A percentile compares a stretch with the other conserved stretches of the same genome.
Conservation (phyloP, 106 monocot genomes). For the Dioscorea dumetorum region DNA sequence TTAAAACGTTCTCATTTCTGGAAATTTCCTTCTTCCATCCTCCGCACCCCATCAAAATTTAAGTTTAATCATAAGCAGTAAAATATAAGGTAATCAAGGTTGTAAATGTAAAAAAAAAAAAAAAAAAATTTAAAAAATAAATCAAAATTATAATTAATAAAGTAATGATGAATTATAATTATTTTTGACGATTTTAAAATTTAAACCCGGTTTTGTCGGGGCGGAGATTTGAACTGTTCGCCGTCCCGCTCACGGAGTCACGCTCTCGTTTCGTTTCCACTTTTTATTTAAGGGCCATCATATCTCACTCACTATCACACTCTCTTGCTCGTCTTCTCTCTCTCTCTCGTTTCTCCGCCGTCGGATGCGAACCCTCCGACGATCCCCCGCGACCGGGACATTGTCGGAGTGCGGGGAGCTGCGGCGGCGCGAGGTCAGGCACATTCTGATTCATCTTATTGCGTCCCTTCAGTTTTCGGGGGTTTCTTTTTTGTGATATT, state of each 20-base stretch:
- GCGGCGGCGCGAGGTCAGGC: conserved; percentile 8
- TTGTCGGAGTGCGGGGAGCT: not conserved
- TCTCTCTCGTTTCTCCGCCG: not conserved
- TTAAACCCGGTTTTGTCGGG: not conserved
- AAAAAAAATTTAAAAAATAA: too few relatives aligned
- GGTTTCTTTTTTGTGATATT: not conserved
- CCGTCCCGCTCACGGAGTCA: conserved; percentile 3
- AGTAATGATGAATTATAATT: too few relatives aligned
- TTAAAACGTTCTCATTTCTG: too few relatives aligned
- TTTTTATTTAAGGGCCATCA: not conserved
- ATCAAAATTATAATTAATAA: too few relatives aligned
- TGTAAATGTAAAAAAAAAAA: too few relatives aligned
- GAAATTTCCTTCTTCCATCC: too few relatives aligned
- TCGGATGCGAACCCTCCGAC: conserved; percentile 1
- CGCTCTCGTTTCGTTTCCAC: not conserved
- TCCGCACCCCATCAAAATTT: too few relatives aligned
- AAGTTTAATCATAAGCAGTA: too few relatives aligned
- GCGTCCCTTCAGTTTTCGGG: not conserved
- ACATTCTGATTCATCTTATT: not conserved
- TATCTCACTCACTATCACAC: not conserved
- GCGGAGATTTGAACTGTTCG: conserved; percentile 4
- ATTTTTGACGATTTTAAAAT: too few relatives aligned
- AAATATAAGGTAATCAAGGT: too few relatives aligned
- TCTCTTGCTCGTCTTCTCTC: not conserved
- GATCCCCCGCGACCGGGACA: not conserved